These are phyloP conservation scores for Dimocarpus longan DNA, from an alignment of 345 rosid genomes.

Conservation along the genomic window DNA sequence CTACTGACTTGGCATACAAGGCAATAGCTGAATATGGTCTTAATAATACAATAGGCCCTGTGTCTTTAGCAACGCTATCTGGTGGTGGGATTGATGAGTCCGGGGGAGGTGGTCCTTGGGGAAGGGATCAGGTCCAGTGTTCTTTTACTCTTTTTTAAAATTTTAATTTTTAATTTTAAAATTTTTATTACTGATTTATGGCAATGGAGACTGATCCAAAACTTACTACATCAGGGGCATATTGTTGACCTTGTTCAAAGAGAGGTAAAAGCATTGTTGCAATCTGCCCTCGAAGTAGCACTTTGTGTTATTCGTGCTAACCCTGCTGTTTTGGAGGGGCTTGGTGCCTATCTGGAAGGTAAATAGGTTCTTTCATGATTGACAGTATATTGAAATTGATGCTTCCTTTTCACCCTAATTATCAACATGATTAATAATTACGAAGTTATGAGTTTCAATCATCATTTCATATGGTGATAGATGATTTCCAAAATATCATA, in stretches of 20 bases:
- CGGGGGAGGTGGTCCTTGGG: conserved; percentile 69
- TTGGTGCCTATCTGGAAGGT: conserved; percentile 97
- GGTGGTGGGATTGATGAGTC: conserved; percentile 87
- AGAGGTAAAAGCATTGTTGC: conserved; percentile 79
- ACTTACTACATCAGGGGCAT: conserved; percentile 59
- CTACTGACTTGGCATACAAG: conserved; percentile 96
- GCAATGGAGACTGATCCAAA: conserved; percentile 16
- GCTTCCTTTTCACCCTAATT: neutral
- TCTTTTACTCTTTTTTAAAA: conserved; percentile 1
- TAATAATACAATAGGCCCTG: conserved; percentile 78
- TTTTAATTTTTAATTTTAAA: too few species aligned
- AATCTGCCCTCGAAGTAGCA: conserved; percentile 77
- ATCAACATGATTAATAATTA: neutral
- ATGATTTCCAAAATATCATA: neutral
- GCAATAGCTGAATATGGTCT: conserved; percentile 99
- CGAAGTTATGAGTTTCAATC: neutral
- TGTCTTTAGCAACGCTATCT: conserved; percentile 82
- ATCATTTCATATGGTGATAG: neutral
- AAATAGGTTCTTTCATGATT: conserved; percentile 13
- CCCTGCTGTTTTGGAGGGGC: conserved; percentile 84
- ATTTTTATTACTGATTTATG: neutral
- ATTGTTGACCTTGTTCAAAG: conserved; percentile 89
- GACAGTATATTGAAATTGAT: neutral
- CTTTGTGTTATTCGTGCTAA: conserved; percentile 81
- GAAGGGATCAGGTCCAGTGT: conserved; percentile 77